Conservation (phyloP, 768 basidiomycete species). For the Boletus huronensis region DNA sequence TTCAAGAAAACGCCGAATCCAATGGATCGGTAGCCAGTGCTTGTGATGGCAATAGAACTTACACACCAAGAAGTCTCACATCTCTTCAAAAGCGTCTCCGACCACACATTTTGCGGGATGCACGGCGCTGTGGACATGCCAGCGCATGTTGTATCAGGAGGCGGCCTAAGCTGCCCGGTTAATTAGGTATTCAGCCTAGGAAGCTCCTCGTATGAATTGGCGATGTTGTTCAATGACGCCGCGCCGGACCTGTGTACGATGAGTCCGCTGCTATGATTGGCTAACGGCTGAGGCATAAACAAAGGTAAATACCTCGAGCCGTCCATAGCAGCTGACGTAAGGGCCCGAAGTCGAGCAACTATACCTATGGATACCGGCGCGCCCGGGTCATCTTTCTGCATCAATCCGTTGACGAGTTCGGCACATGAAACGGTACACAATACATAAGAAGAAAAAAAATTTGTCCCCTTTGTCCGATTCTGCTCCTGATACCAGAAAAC, state of each 20-base stretch:
- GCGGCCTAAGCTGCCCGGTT: neutral
- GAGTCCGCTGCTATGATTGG: too few species aligned
- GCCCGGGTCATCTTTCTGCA: neutral
- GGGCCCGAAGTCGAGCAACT: neutral
- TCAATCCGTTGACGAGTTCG: neutral
- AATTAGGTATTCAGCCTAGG: neutral
- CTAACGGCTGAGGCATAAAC: too few species aligned
- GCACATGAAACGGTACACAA: conserved; percentile 3
- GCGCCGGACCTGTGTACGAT: too few species aligned
- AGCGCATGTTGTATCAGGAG: neutral
- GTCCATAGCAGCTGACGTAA: neutral
- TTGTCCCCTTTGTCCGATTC: neutral
- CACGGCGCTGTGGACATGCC: neutral
- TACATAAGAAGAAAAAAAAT: neutral
- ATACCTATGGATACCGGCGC: neutral
- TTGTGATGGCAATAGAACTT: neutral
- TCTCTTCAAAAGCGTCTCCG: neutral
- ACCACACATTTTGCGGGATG: too few species aligned
- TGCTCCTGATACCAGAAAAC: neutral
- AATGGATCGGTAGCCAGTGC: neutral
- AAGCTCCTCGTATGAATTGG: neutral
- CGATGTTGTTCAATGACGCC: neutral
- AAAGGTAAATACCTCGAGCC: too few species aligned
- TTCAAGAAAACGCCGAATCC: neutral
- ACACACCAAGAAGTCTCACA: neutral